Evolutionary conservation across 2,329 filamentous ascomycete species (phyloP), one percentile per base, ranked within the genome.

Genomic region (Furcasterigmium furcatum): DNA sequence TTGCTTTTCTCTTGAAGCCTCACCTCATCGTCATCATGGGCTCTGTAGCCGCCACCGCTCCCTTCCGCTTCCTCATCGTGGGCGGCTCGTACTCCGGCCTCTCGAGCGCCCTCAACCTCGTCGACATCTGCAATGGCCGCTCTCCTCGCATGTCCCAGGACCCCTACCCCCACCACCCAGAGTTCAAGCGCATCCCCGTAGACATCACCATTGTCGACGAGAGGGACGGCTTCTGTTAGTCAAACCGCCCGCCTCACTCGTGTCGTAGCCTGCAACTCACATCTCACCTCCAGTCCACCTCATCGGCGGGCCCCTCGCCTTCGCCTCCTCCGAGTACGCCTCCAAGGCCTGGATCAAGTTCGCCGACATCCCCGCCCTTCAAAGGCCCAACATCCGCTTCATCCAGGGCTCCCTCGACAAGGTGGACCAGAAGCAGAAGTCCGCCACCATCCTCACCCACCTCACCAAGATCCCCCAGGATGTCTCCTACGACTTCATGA

Each of bases 171-270:
- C 66, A 75, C 58, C 54, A 73, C 55, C 52, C 66, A 52, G 57
- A 66, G 24, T 59, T 70, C 18, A 68, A 71, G 38, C 71, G 69
- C 20, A 70, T 85, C 38, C 73, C 79, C 2, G 64, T 88, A 13
- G 77, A 89, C 30, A 82, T 91, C 42, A 90, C 85, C 19, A 76
- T 91, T 19, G 81, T 88, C 20, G 87, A 91, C 56, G 85, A 91
- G 63, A 73, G 85, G n/a, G 87, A 91, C 70, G 88, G 88, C n/a
- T 91, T 82, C 62, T 91, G 87, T 91, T 71, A 55, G 84, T 25
- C 45, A n/a, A n/a, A n/a, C n/a, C 51, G 18, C 55, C 25, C 27
- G 13, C 3, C 3, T 32, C 14, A 8, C n/a, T 36, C 27, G 36
- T 25, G 27, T 24, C n/a, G 13, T 13, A 10, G 22, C 20, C 18